Evolutionary conservation across 192 early-diverging fungal species (phyloP), one percentile per base, ranked within the genome.

Genomic region (Coemansia sp.): DNA sequence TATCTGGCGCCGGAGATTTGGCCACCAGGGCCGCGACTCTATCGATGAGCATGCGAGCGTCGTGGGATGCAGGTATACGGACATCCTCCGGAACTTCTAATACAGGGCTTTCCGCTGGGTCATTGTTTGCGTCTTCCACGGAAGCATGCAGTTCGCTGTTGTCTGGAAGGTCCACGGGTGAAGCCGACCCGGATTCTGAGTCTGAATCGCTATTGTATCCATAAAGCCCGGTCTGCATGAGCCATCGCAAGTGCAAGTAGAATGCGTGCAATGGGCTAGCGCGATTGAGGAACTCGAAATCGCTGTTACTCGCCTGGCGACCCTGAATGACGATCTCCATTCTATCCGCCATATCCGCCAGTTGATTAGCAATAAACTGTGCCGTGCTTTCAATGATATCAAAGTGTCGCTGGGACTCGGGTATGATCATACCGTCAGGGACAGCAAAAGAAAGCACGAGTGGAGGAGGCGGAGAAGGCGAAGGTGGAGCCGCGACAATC

Each of bases 281-380:
- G 11, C 82, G 78, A 63, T 87, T 84, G 63, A 95, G 72, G 72
- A 95, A 95, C 4, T 78, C 86, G 79, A 93, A 93, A 15, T 87
- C 86, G 20, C 87, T 86, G 59, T 92, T 93, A 27, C 85, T 88
- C 0, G 87, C 90, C 68, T 93, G 91, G 72, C 90, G 89, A 62
- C 88, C 92, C 66, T 93, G 90, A 27, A 94, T 85, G 36, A 87
- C 68, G 46, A 93, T 87, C 74, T 94, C 92, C 80, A 90, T 87
- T 27, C 89, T 86, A 12, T 44, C 66, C 1, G 92, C 79, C 47
- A 46, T 88, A 77, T 20, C 75, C 69, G 66, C 80, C 68, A 59
- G 69, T 51, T 77, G 85, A 2, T 75, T 74, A 51, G 85, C 77
- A 44, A 93, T 81, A 73, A 93, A 91, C 66, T 85, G 85, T 12